These are phyloP conservation scores for Ophiocordyceps robertsii DNA, from an alignment of 2,329 filamentous ascomycete species.

Conservation along the genomic window DNA sequence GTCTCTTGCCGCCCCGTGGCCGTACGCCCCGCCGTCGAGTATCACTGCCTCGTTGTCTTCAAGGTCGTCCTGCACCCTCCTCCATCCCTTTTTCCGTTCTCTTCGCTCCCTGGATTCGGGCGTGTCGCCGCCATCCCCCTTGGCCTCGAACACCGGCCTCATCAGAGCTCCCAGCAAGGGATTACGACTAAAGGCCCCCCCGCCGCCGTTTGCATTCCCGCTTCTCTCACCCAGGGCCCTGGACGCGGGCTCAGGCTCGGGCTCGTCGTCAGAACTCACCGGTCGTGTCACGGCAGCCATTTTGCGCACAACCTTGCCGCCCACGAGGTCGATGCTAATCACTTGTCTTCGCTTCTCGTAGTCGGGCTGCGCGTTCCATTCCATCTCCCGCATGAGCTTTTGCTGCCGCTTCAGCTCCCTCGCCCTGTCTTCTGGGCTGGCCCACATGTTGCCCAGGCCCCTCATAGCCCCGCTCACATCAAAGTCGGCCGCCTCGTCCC, in stretches of 20 bases:
- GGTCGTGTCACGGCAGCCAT: constrained; percentile 52
- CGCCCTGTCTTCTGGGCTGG: constrained; percentile 69
- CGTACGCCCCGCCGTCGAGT: constrained; percentile 40
- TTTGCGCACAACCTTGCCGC: constrained; percentile 60
- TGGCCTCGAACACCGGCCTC: constrained; percentile 43
- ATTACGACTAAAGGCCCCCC: constrained; percentile 55
- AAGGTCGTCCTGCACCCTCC: constrained; percentile 46
- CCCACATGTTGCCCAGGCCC: constrained; percentile 54
- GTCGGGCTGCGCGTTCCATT: constrained; percentile 73
- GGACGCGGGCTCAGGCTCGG: constrained; percentile 12
- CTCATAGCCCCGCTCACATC: constrained; percentile 33
- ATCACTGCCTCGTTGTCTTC: constrained; percentile 46
- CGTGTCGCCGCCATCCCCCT: constrained; percentile 30
- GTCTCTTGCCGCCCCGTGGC: constrained; percentile 11
- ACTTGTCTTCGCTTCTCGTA: constrained; percentile 82
- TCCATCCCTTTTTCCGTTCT: constrained; percentile 34
- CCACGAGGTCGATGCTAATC: constrained; percentile 70
- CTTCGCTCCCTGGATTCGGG: constrained; percentile 25
- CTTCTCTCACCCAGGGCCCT: constrained; percentile 19
- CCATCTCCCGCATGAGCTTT: constrained; percentile 68
- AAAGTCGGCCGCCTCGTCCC: constrained; percentile 66
- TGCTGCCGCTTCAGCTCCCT: constrained; percentile 77
- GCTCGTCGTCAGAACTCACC: constrained; percentile 31
- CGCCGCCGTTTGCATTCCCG: constrained; percentile 14
- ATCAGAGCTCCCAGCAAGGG: constrained; percentile 54